phyloP scores from a whole-genome alignment of 116 monocot species.

The Phalaenopsis hybrid region DNA sequence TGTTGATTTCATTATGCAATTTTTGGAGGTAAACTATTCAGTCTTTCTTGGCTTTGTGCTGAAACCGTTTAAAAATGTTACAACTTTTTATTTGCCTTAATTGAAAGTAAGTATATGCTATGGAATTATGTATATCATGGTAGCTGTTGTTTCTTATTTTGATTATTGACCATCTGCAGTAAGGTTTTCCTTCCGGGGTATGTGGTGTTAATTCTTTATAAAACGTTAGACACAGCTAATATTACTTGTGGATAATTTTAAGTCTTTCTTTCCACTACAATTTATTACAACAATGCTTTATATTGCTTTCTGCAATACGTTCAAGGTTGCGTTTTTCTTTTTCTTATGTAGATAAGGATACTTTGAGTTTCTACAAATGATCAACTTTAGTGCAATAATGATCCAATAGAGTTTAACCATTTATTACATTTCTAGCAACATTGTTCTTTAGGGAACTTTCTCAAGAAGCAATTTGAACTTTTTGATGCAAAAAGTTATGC shows the following conservation, averaged over 20 bases:
- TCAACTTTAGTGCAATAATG: too few relatives aligned
- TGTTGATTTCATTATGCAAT: slow-evolving; percentile 95
- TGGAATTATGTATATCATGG: neutral
- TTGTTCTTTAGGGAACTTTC: too few relatives aligned
- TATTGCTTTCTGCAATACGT: too few relatives aligned
- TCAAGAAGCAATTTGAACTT: neutral
- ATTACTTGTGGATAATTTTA: neutral
- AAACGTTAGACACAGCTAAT: neutral
- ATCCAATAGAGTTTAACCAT: too few relatives aligned
- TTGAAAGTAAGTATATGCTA: neutral
- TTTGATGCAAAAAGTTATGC: neutral
- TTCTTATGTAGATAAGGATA: too few relatives aligned
- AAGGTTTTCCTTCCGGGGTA: neutral
- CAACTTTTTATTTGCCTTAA: neutral
- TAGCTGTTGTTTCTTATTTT: neutral
- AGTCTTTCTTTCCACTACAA: too few relatives aligned
- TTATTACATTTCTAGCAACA: too few relatives aligned
- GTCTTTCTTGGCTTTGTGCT: slow-evolving; percentile 1
- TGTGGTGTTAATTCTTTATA: neutral
- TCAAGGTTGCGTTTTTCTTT: too few relatives aligned
- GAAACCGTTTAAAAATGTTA: neutral
- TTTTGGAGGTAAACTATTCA: slow-evolving; percentile 71
- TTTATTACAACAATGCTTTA: too few relatives aligned
- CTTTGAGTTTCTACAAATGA: too few relatives aligned
- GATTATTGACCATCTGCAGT: neutral